Percentiles rank a stretch among this genome's conserved stretches.
phyloP scores from a whole-genome alignment of 2,329 filamentous ascomycete genomes.

The Myriosclerotinia scirpicola region DNA sequence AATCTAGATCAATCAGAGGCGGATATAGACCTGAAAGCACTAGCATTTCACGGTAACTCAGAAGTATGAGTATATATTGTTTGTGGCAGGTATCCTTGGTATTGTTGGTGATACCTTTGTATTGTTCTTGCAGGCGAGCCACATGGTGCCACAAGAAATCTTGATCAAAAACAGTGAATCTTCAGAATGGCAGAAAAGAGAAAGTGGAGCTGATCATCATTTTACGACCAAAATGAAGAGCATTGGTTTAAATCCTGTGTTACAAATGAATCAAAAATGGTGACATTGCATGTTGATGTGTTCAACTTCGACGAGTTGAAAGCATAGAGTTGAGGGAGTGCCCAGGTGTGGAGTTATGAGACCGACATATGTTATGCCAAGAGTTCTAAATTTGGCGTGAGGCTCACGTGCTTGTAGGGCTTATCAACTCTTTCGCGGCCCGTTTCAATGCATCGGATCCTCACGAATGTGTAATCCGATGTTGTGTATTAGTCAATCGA shows the following conservation, averaged over 20 bases:
- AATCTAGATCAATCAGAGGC: neutral
- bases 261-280: neutral
- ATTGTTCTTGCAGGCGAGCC: slow-evolving; percentile 22
- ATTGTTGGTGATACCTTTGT: slow-evolving; percentile 22
- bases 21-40: neutral
- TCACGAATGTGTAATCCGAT: neutral
- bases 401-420: neutral
- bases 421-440: neutral
- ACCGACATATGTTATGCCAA: neutral
- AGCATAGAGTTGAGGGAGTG: neutral
- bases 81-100: slow-evolving; percentile 14
- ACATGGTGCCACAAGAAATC: slow-evolving; percentile 16
- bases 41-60: neutral
- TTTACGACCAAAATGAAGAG: slow-evolving; percentile 42
- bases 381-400: neutral
- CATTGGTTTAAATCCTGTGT: slow-evolving; percentile 32
- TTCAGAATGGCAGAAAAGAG: slow-evolving; percentile 20
- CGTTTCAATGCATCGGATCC: neutral
- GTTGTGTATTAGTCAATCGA: slow-evolving; percentile 4
- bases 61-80: slow-evolving; percentile 13
- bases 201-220: slow-evolving; percentile 46
- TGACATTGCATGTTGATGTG: neutral
- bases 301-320: neutral
- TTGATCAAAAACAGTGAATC: slow-evolving; percentile 4
- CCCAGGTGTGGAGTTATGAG: neutral